Evolutionary conservation across 108 stramenopile genomes (phyloP), one percentile per base, ranked within the genome.

Genomic region (Hondaea fermentalgiana): DNA sequence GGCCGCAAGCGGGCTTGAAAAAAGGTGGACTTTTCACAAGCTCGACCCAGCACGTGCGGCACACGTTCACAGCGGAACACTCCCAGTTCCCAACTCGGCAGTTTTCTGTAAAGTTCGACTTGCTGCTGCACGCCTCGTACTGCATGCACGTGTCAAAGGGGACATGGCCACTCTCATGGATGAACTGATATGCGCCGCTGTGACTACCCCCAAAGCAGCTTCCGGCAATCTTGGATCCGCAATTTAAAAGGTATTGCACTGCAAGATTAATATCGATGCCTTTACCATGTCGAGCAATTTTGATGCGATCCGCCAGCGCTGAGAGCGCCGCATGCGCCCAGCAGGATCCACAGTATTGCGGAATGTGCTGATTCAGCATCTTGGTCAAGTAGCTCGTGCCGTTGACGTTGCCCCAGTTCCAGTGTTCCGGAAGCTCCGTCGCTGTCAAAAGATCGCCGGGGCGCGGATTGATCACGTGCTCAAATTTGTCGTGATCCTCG

Each of bases 241-340:
- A 97, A 90, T 97, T 97, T 64, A 97, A 91, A 5, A 97, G 60
- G 91, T 92, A 96, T 72, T 97, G 97, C 59, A 95, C 93, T 42
- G 94, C 92, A n/a, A 95, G 92, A 90, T 95, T 96, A 88, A 95
- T 95, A 35, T 95, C 92, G 44, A 90, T 91, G 6, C 76, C 76
- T 35, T 47, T 72, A 17, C 87, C 95, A 25, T 92, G 87, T 12
- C 95, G 91, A 0, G 95, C 96, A 91, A 98, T 98, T 88, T 96
- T 97, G 93, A 98, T 96, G 59, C 97, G 96, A 92, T 98, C 97
- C 5, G 95, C 91, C 12, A 98, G 91, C 17, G 95, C 87, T 19
- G 93, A 93, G 44, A 96, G 91, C 87, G 97, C 92, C 28, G 93
- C 96, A 71, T 97, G 96, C 4, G 97, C 97, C 98, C 98, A 98